These are phyloP conservation scores for Aspergillus sp. DNA, from an alignment of 2,329 filamentous ascomycete species.

Conservation along the genomic window DNA sequence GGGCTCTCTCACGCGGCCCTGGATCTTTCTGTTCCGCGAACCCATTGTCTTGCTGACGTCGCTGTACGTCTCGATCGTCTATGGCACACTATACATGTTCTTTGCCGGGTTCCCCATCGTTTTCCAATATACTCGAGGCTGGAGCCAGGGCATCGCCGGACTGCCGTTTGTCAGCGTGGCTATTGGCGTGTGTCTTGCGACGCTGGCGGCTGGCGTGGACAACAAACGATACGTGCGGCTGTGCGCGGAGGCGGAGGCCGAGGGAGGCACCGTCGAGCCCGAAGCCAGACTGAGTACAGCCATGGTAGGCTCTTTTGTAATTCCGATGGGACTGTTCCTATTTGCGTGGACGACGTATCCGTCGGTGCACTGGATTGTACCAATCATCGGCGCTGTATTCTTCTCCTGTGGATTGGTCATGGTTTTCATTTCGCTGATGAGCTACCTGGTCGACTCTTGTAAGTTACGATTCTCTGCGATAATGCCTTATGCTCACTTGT, in stretches of 20 bases:
- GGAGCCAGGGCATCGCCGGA: slow-evolving; percentile 38
- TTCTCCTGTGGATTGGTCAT: slow-evolving; percentile 17
- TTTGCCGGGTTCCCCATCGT: slow-evolving; percentile 47
- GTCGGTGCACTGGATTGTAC: slow-evolving; percentile 7
- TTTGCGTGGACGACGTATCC: slow-evolving; percentile 14
- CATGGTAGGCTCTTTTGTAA: slow-evolving; percentile 9
- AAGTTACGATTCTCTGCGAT: no score
- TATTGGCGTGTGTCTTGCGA: slow-evolving; percentile 29
- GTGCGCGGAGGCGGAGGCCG: slow-evolving; percentile 12
- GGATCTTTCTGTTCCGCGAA: slow-evolving; percentile 40
- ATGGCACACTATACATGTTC: slow-evolving; percentile 45
- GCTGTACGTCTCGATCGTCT: slow-evolving; percentile 43
- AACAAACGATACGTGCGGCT: slow-evolving; percentile 23
- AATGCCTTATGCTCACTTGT: no score
- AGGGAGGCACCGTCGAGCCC: slow-evolving; percentile 8
- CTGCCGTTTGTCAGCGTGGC: slow-evolving; percentile 43
- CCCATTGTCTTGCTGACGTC: slow-evolving; percentile 44
- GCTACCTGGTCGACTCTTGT: slow-evolving; percentile 14
- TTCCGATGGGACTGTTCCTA: slow-evolving; percentile 11
- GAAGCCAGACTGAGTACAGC: slow-evolving; percentile 10
- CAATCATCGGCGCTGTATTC: slow-evolving; percentile 6
- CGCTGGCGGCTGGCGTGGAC: slow-evolving; percentile 30
- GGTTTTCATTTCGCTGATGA: slow-evolving; percentile 11
- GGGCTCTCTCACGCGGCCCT: slow-evolving; percentile 42
- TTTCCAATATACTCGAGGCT: slow-evolving; percentile 37